Base-by-base conservation (phyloP, 2,329 filamentous ascomycete genomes). In the Ophiocordyceps camponoti-saundersi region DNA sequence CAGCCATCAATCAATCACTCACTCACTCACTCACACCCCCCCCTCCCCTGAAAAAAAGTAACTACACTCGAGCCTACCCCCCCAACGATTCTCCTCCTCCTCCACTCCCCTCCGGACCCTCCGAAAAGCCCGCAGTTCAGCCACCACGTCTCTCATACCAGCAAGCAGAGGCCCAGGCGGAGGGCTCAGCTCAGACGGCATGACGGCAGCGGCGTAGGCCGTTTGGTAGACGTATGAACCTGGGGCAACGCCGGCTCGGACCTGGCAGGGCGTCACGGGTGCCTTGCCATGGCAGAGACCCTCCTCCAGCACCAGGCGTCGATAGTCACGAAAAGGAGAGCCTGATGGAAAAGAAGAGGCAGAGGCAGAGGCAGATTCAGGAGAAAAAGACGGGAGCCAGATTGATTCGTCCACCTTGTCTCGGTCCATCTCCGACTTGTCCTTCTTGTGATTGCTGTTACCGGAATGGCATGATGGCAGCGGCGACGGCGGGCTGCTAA, bases 141-240 rank as follows among this genome's bases (percentile, higher is more conserved):
- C 56, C 2, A 71, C 49, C 2, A 73, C 69, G 49, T 72, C 67
- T 36, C 50, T 53, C 68, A 71, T 70, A n/a, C 49, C 53, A 30
- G 52, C 47, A 16, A 70, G 49, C 7, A 64, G 58, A 8, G 41
- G 48, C 29, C 46, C 48, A 4, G 54, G 49, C 0, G 67, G 68
- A 21, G 51, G 42, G 3, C 46, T 47, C 26, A 65, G 49, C 15
- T 50, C 49, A 0, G 42, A 46, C 8, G 68, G 66, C 50, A 66
- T 58, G 3, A 73, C 49, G 15, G 75, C 52, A 46, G 73, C 64
- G 48, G 68, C 65, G 75, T 75, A 79, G 0, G 74, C 73, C 1
- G 63, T 65, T 26, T 68, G 61, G 52, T 70, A 77, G 39, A 79
- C 56, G 47, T 65, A 67, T 1, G 63, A 59, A 0, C 62, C 59